A percentile compares a stretch with the other conserved stretches of the same genome.
phyloP scores from a whole-genome alignment of 2,329 filamentous ascomycete genomes.

The Colletotrichum melonis region DNA sequence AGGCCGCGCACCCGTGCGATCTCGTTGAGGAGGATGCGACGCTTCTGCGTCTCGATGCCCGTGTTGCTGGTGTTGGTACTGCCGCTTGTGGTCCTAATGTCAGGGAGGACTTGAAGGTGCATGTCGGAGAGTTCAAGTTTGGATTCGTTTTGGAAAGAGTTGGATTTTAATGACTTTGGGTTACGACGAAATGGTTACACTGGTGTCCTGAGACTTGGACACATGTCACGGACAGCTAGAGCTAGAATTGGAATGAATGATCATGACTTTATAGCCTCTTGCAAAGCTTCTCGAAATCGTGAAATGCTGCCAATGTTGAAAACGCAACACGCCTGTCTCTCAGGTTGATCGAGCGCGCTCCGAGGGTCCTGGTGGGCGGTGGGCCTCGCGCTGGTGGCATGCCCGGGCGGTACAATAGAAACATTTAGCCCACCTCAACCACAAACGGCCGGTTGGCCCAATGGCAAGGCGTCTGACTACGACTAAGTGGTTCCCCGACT shows the following conservation, averaged over 20 bases:
- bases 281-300: neutral
- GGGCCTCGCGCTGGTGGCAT: too few relatives aligned
- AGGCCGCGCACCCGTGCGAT: conserved; percentile 73
- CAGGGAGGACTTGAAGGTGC: conserved; percentile 56
- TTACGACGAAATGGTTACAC: neutral
- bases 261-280: neutral
- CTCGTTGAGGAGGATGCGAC: conserved; percentile 61
- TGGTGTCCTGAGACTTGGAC: neutral
- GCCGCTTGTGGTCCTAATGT: conserved; percentile 62
- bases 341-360: too few relatives aligned
- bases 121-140: conserved; percentile 53
- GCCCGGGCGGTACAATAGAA: rapidly evolving
- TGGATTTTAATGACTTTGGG: conserved; percentile 24
- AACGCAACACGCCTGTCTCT: neutral
- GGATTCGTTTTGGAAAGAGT: conserved; percentile 52
- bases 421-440: rapidly evolving
- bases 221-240: neutral
- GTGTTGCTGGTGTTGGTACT: conserved; percentile 61
- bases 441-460: conserved; percentile 43
- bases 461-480: conserved; percentile 58
- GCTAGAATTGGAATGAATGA: neutral
- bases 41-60: conserved; percentile 55
- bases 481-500: conserved; percentile 31
- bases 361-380: too few relatives aligned
- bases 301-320: rapidly evolving